Conservation (phyloP, 2,329 filamentous ascomycete species). For the Camptophora hylomeconis region DNA sequence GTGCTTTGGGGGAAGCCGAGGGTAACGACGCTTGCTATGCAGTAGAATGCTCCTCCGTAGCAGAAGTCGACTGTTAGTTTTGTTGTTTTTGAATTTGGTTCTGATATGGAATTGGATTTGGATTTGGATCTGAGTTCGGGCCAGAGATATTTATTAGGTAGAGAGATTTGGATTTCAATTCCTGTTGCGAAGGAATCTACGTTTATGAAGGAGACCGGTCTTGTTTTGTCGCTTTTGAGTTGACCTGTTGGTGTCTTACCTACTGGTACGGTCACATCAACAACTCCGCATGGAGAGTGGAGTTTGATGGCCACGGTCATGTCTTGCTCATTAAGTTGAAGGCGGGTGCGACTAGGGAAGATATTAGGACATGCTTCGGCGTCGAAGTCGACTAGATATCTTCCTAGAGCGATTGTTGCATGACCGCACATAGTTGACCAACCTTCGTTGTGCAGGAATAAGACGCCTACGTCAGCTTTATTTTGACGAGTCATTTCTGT, state of each 20-base stretch:
- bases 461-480: constrained; percentile 34
- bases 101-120: too few species aligned
- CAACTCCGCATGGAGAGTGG: constrained; percentile 34
- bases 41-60: constrained; percentile 35
- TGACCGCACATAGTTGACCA: constrained; percentile 41
- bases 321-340: constrained; percentile 19
- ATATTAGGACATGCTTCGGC: constrained; percentile 22
- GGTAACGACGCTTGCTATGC: constrained; percentile 23
- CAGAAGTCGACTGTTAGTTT: constrained; percentile 20
- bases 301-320: constrained; percentile 23
- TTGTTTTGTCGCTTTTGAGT: constrained; percentile 24
- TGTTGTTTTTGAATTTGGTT: constrained; percentile 1
- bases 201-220: constrained; percentile 29
- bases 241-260: constrained; percentile 15
- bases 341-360: constrained; percentile 25
- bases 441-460: constrained; percentile 36
- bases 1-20: constrained; percentile 25
- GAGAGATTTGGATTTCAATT: constrained; percentile 19
- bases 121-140: constrained; percentile 21
- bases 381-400: constrained; percentile 30
- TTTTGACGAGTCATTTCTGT: constrained; percentile 29
- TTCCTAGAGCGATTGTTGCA: constrained; percentile 37
- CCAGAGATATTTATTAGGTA: constrained; percentile 25
- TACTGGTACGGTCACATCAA: constrained; percentile 28
- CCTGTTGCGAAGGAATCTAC: constrained; percentile 30